These are phyloP conservation scores for Colletotrichum paranaense DNA, from an alignment of 2,329 filamentous ascomycete species.

Conservation along the genomic window DNA sequence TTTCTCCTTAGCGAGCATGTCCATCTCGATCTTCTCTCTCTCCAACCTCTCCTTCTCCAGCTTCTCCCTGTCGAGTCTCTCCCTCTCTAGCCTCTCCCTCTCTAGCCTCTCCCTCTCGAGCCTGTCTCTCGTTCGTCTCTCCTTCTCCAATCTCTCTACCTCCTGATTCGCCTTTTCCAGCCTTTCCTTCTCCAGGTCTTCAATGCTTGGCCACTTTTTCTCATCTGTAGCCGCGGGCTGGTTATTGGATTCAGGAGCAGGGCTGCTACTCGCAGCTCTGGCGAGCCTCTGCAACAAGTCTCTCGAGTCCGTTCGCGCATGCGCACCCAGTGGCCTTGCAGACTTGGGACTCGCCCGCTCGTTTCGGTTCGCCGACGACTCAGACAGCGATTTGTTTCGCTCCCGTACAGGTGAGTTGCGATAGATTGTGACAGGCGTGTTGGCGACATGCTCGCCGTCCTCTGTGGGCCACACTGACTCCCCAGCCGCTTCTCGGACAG, in stretches of 20 bases:
- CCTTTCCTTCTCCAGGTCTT: neutral
- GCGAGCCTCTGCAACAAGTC: constrained; percentile 63
- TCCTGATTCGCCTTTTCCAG: neutral
- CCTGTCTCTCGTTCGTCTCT: neutral
- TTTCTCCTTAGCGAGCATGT: too few relatives aligned
- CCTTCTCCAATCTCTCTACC: neutral
- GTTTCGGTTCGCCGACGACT: constrained; percentile 34
- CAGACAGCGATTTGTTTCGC: constrained; percentile 20
- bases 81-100: neutral
- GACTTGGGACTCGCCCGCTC: constrained; percentile 22
- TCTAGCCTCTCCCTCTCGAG: neutral
- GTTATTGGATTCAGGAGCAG: constrained; percentile 43
- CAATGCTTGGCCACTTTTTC: neutral
- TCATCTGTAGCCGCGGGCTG: neutral
- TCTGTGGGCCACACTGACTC: constrained; percentile 19
- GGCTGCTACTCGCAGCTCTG: constrained; percentile 59
- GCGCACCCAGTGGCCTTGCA: constrained; percentile 8
- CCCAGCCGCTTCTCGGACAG: neutral
- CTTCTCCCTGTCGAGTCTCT: neutral
- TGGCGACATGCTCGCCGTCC: constrained; percentile 48
- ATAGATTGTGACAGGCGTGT: constrained; percentile 55
- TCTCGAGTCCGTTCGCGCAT: constrained; percentile 53
- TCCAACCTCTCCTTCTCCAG: neutral
- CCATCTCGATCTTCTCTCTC: neutral
- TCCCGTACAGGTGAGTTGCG: constrained; percentile 36